Percentiles rank a stretch among this genome's conserved stretches.
phyloP scores from a whole-genome alignment of 768 basidiomycete genomes.

The Kwoniella sp. region DNA sequence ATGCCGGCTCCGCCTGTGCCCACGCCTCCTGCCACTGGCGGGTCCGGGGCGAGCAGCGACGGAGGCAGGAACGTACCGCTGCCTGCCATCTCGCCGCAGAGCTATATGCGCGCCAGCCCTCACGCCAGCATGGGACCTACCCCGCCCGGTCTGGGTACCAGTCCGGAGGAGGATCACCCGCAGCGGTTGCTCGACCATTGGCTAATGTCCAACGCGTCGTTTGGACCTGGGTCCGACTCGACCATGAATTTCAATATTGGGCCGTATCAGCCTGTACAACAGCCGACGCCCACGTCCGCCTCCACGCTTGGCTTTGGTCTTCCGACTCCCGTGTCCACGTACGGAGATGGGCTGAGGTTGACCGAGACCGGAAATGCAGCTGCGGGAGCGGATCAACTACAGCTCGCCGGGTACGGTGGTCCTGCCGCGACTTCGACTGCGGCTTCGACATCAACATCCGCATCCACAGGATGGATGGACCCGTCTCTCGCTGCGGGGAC shows the following conservation, averaged over 20 bases:
- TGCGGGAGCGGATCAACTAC: no score
- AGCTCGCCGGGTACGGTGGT: no score
- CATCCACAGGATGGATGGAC: conserved; percentile 16
- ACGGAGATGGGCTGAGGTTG: no score
- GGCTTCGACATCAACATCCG: conserved; percentile 5
- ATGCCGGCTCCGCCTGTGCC: conserved; percentile 12
- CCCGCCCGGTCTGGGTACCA: conserved; percentile 8
- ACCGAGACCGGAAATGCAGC: no score
- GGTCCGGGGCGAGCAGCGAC: background rate
- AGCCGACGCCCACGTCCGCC: no score
- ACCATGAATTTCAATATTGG: conserved; percentile 18
- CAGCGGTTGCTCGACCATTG: conserved; percentile 47
- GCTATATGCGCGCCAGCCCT: background rate
- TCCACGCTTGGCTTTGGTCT: no score
- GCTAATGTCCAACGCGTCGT: conserved; percentile 30
- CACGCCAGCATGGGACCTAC: conserved; percentile 7
- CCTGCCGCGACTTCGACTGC: no score
- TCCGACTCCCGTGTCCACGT: no score
- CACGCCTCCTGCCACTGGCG: conserved; percentile 5
- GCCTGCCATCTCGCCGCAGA: conserved; percentile 10
- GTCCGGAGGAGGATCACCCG: conserved; percentile 45
- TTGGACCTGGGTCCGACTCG: conserved; percentile 24
- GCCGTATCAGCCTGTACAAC: conserved; percentile 2
- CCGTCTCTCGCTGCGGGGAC: conserved; percentile 12
- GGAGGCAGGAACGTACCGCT: background rate